Evolutionary conservation across 2,329 filamentous ascomycete species (phyloP).

Genomic region (Nemania sp.): DNA sequence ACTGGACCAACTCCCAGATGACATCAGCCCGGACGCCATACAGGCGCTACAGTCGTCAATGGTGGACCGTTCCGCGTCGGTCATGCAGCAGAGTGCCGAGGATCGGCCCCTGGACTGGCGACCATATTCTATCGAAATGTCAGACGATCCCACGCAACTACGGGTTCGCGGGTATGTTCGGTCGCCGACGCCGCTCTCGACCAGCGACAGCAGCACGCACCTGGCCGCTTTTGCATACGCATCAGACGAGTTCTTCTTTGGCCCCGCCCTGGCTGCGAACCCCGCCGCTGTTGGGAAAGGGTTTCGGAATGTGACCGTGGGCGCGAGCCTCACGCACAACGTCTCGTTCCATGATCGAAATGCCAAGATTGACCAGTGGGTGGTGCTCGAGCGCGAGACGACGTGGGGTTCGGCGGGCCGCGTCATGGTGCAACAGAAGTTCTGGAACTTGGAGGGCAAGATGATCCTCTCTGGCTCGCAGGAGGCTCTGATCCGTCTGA

Average conservation of each 20-base stretch:
- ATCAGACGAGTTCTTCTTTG: conserved; percentile 26
- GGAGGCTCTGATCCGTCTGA: conserved; percentile 20
- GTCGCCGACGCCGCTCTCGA: conserved; percentile 5
- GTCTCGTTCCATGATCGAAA: conserved; percentile 24
- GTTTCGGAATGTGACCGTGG: conserved; percentile 19
- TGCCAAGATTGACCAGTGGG: conserved; percentile 15
- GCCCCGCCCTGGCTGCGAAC: conserved; percentile 11
- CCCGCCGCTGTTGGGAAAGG: conserved; percentile 3
- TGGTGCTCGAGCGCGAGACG: conserved; percentile 22
- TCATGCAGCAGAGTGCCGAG: background rate
- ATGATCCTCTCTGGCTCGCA: conserved; percentile 16
- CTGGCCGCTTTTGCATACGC: conserved; percentile 24
- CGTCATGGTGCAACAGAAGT: conserved; percentile 16
- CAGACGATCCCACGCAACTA: background rate
- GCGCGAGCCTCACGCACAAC: conserved; percentile 24
- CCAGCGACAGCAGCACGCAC: background rate
- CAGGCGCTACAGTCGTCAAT: background rate
- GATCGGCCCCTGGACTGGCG: conserved; percentile 22
- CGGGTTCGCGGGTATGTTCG: conserved; percentile 10
- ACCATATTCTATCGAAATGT: background rate
- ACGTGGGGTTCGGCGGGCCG: conserved; percentile 23
- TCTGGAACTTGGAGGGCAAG: conserved; percentile 12
- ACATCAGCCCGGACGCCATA: background rate
- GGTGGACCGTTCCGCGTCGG: background rate
- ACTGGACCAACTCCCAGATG: conserved; percentile 3